A percentile compares a stretch with the other conserved stretches of the same genome.
Evolutionary conservation across 345 rosid species (phyloP).

Genomic region (Jatropha curcas): DNA sequence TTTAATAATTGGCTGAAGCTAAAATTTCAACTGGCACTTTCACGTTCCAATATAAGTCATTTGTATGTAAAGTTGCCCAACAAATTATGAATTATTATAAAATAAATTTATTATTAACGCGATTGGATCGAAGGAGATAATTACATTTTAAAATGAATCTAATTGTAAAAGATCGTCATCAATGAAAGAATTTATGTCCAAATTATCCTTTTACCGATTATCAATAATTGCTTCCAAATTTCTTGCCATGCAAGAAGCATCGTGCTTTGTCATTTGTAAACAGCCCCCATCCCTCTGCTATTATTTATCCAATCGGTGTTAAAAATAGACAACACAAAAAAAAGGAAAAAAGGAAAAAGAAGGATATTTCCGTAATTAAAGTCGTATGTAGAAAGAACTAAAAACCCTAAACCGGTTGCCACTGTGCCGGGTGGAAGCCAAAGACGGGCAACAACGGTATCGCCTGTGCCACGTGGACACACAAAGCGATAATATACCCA

Average conservation of each 20-base stretch:
- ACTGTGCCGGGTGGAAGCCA: conserved; percentile 19
- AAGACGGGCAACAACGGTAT: conserved; percentile 20
- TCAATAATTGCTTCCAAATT: not conserved
- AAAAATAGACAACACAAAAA: not conserved
- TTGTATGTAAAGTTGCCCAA: too few relatives aligned
- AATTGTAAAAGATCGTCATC: too few relatives aligned
- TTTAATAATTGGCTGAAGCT: too few relatives aligned
- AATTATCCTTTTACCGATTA: too few relatives aligned
- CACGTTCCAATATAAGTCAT: too few relatives aligned
- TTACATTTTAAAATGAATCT: too few relatives aligned
- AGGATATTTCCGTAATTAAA: conserved; percentile 16
- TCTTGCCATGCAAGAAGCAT: not conserved
- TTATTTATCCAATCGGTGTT: not conserved
- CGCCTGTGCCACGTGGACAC: conserved; percentile 39
- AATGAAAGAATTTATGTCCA: too few relatives aligned
- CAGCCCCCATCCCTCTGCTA: not conserved
- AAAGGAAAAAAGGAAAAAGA: not conserved
- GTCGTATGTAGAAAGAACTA: not conserved
- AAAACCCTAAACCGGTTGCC: conserved; percentile 18
- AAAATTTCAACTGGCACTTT: too few relatives aligned
- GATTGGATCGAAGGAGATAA: too few relatives aligned
- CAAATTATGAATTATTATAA: too few relatives aligned
- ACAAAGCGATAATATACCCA: conserved; percentile 14
- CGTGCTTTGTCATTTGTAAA: not conserved
- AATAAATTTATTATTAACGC: too few relatives aligned